A percentile compares a stretch with the other conserved stretches of the same genome.
These are phyloP conservation scores for Venturia effusa DNA, from an alignment of 2,329 filamentous ascomycete species.

Conservation along the genomic window DNA sequence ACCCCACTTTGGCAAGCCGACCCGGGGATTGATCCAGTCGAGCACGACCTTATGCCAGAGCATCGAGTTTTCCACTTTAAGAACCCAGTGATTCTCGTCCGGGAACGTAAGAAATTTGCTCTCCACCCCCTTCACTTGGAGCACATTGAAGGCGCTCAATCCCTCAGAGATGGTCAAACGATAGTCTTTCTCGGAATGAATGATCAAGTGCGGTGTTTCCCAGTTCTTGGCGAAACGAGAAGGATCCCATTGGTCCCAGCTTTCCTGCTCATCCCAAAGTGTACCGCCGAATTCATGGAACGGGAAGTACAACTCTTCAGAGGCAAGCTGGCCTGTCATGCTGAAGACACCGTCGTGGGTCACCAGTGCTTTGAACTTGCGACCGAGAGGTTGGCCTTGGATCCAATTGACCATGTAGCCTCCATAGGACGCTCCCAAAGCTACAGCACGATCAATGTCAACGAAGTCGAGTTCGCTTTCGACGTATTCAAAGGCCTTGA, in stretches of 20 bases:
- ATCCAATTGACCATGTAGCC: constrained; percentile 62
- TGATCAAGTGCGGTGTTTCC: constrained; percentile 78
- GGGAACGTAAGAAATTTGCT: constrained; percentile 75
- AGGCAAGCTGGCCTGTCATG: constrained; percentile 37
- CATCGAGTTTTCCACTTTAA: constrained; percentile 84
- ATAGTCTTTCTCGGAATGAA: constrained; percentile 87
- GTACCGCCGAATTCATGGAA: constrained; percentile 31
- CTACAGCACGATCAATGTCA: constrained; percentile 59
- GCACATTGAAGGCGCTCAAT: constrained; percentile 71
- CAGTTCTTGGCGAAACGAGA: constrained; percentile 52
- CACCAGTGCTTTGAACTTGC: constrained; percentile 78
- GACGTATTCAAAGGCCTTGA: constrained; percentile 66
- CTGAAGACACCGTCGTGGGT: constrained; percentile 82
- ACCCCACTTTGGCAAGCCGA: constrained; percentile 29
- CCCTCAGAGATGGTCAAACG: constrained; percentile 78
- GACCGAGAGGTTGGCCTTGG: constrained; percentile 72
- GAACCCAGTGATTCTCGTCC: constrained; percentile 71
- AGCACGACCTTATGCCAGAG: constrained; percentile 84
- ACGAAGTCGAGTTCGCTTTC: constrained; percentile 54
- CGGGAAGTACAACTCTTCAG: constrained; percentile 42
- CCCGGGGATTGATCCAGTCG: constrained; percentile 58
- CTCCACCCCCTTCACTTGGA: constrained; percentile 64
- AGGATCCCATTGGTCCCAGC: constrained; percentile 49
- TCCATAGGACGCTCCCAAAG: constrained; percentile 50
- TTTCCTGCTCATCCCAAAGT: constrained; percentile 29